Evolutionary conservation across 2,329 filamentous ascomycete species (phyloP), one percentile per base, ranked within the genome.

Genomic region (Ascochyta pisi): DNA sequence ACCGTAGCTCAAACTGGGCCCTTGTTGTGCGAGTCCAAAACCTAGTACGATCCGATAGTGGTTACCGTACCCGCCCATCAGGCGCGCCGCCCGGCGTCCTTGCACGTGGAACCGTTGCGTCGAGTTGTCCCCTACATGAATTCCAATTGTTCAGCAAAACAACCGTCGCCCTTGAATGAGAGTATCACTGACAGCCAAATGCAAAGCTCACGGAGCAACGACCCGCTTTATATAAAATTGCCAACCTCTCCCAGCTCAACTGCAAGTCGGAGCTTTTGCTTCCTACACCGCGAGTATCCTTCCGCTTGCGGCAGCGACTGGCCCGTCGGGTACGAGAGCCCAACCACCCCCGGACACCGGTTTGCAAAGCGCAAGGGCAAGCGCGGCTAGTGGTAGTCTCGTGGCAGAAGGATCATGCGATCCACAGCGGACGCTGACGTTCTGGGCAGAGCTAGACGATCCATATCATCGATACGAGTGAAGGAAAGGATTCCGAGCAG

Each of bases 401-500:
- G 24, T 1, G 10, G 10, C 4, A 10, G 9, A 12, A 10, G 27
- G 12, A 10, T 29, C 27, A 4, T 9, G 27, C 27, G 29, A 31
- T 31, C 29, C 10, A 13, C 29, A 31, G 33, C 2, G 6, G 33
- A 16, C 31, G n/a, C 13, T 12, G 31, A n/a, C 15, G 31, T 10
- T 12, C 10, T 9, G 29, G 29, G 19, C 29, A 12, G 29, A 10
- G 29, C 29, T 12, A 4, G 29, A 10, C 7, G 33, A 35, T 35
- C 9, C 15, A 3, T 6, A 35, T 35, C 33, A 9, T 16, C 33
- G 33, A 27, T 27, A 26, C 10, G 24, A 16, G 19, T 9, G n/a
- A 12, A 38, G 53, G 53, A 51, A 56, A 22, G 53, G 12, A 16
- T 51, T 39, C 47, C 53, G 47, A 51, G 37, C 24, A 27, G 42